A percentile compares a stretch with the other conserved stretches of the same genome.
phyloP scores from a whole-genome alignment of 2,329 filamentous ascomycete species.

The Macrophomina phaseolina region DNA sequence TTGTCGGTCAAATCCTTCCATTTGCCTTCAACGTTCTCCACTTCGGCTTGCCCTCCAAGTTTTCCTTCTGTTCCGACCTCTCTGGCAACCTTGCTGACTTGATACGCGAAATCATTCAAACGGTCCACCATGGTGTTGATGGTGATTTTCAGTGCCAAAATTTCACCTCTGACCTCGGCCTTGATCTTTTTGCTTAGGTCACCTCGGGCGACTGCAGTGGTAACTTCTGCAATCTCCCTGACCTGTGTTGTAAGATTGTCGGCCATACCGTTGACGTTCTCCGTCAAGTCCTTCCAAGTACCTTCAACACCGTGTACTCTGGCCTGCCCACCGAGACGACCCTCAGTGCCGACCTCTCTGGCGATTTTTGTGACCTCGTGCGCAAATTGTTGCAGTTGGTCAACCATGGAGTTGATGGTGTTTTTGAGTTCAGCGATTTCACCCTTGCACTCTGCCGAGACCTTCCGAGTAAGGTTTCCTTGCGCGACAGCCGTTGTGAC shows the following conservation, averaged over 20 bases:
- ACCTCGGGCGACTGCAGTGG: slow-evolving; percentile 58
- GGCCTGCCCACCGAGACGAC: slow-evolving; percentile 57
- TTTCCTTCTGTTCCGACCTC: slow-evolving; percentile 70
- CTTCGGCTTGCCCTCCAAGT: slow-evolving; percentile 67
- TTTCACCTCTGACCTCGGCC: slow-evolving; percentile 59
- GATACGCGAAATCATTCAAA: slow-evolving; percentile 67
- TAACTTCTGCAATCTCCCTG: slow-evolving; percentile 60
- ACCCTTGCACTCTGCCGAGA: slow-evolving; percentile 58
- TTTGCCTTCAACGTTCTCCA: slow-evolving; percentile 69
- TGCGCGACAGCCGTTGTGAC: slow-evolving; percentile 59
- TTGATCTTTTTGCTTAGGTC: slow-evolving; percentile 60
- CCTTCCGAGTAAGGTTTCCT: slow-evolving; percentile 58
- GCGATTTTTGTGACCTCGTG: slow-evolving; percentile 61
- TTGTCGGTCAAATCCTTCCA: slow-evolving; percentile 72
- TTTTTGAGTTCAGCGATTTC: slow-evolving; percentile 59
- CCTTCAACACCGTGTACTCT: slow-evolving; percentile 60
- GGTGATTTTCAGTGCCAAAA: slow-evolving; percentile 78
- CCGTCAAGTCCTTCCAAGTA: slow-evolving; percentile 60
- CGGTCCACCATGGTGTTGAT: slow-evolving; percentile 73
- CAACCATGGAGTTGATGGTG: slow-evolving; percentile 61
- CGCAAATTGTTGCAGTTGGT: slow-evolving; percentile 59
- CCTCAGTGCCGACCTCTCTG: slow-evolving; percentile 59
- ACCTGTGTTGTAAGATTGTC: slow-evolving; percentile 59
- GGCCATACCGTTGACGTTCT: slow-evolving; percentile 61
- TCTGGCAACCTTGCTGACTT: slow-evolving; percentile 69